Conservation (phyloP, 2,329 filamentous ascomycete species). For the Trichoderma lentiforme region DNA sequence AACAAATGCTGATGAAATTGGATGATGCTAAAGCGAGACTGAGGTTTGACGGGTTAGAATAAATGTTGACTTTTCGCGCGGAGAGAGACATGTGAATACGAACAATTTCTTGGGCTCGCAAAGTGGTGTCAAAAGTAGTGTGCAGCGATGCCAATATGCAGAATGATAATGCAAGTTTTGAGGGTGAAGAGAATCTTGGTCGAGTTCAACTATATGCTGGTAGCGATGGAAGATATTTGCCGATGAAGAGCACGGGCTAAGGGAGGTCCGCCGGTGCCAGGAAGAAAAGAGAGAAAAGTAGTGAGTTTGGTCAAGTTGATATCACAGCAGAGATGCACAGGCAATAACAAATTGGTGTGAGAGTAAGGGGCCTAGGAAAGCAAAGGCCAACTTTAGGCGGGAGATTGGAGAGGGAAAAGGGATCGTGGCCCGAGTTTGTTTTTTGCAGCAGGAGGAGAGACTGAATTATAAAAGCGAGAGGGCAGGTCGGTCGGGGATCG, state of each 20-base stretch:
- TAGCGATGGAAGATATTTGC: background rate
- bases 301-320: background rate
- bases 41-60: background rate
- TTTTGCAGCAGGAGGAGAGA: background rate
- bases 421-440: background rate
- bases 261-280: background rate
- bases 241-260: background rate
- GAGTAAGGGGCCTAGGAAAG: background rate
- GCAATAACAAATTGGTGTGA: background rate
- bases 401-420: conserved; percentile 3
- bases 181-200: background rate
- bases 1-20: background rate
- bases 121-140: background rate
- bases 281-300: background rate
- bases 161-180: background rate
- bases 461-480: conserved; percentile 14
- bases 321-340: background rate
- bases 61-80: background rate
- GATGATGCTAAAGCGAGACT: background rate
- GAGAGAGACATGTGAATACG: background rate
- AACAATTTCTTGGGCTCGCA: background rate
- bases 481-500: conserved; percentile 6
- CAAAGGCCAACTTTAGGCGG: background rate
- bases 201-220: background rate
- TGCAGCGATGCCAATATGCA: background rate